phyloP scores from a whole-genome alignment of 805 yeast genomes.

The Yarrowia divulgata region DNA sequence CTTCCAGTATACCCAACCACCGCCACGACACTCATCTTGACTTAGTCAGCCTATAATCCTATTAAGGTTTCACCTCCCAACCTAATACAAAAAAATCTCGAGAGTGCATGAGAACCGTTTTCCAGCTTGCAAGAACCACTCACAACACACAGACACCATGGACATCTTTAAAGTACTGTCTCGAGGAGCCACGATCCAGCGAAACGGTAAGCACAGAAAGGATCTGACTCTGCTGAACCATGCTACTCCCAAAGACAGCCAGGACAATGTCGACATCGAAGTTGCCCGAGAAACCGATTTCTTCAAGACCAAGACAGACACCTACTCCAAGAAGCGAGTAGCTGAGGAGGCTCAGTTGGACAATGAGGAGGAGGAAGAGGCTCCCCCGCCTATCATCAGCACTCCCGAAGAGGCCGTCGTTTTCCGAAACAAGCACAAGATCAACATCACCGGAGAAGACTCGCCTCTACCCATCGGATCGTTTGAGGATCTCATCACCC shows the following conservation, averaged over 20 bases:
- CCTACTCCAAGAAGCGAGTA: conserved; percentile 50
- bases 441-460: conserved; percentile 83
- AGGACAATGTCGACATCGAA: conserved; percentile 55
- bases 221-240: conserved; percentile 46
- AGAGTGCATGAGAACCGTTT: conserved; percentile 15
- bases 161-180: conserved; percentile 86
- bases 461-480: conserved; percentile 91
- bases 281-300: conserved; percentile 82
- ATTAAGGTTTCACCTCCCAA: conserved; percentile 15
- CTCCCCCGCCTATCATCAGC: conserved; percentile 56
- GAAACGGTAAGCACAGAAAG: conserved; percentile 56
- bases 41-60: background rate
- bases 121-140: background rate
- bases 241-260: conserved; percentile 49
- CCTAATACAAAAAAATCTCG: conserved; percentile 13
- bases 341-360: conserved; percentile 40
- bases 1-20: background rate
- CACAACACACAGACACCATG: conserved; percentile 55
- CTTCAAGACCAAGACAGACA: conserved; percentile 62
- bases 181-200: conserved; percentile 83
- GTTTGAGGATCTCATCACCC: conserved; percentile 75
- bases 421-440: conserved; percentile 65
- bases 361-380: conserved; percentile 42
- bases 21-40: background rate
- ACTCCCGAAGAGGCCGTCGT: conserved; percentile 65